Evolutionary conservation across 805 yeast genomes (phyloP).

Genomic region (Cyberlindnera meyerae): DNA sequence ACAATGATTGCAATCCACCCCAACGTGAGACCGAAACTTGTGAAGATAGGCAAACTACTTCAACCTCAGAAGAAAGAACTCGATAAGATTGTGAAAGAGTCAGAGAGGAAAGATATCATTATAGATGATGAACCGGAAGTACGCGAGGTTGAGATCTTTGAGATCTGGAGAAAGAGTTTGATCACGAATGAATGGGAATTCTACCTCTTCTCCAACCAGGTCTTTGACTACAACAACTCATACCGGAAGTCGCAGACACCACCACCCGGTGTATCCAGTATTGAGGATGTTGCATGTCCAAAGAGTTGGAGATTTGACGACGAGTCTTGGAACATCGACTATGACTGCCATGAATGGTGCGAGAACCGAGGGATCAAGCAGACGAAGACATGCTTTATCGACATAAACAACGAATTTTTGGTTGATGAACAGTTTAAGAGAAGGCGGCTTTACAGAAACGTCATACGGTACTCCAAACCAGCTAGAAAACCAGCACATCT

Average conservation of each 20-base stretch:
- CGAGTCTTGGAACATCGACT: constrained; percentile 63
- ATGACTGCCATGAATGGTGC: constrained; percentile 48
- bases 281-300: constrained; percentile 63
- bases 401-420: constrained; percentile 48
- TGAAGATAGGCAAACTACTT: constrained; percentile 18
- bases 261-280: constrained; percentile 58
- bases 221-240: constrained; percentile 49
- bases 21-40: constrained; percentile 29
- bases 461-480: constrained; percentile 42
- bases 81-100: constrained; percentile 30
- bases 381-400: constrained; percentile 23
- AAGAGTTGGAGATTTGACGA: constrained; percentile 67
- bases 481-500: constrained; percentile 29
- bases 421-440: constrained; percentile 48
- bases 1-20: constrained; percentile 58
- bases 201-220: constrained; percentile 47
- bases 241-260: constrained; percentile 43
- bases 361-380: constrained; percentile 35
- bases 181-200: constrained; percentile 60
- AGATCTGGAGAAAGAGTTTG: constrained; percentile 62
- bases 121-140: constrained; percentile 63
- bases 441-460: constrained; percentile 50
- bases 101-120: constrained; percentile 48
- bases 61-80: constrained; percentile 28
- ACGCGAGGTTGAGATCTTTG: constrained; percentile 69